Conservation (phyloP, 2,329 filamentous ascomycete species). For the Juglanconis juglandina region DNA sequence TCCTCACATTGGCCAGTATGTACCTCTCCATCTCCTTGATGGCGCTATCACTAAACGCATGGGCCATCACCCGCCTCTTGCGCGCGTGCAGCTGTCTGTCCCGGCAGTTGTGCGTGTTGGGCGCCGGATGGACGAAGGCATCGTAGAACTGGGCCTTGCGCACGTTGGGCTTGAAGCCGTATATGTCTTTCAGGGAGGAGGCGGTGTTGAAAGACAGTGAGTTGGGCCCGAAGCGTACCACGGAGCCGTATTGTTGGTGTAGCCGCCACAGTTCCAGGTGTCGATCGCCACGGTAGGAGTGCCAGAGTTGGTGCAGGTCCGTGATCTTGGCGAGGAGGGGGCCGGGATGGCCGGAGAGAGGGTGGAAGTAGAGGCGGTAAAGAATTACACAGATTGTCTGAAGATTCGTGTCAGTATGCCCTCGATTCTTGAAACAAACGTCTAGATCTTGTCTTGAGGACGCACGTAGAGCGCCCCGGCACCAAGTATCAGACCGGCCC, state of each 20-base stretch:
- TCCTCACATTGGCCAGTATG: constrained; percentile 63
- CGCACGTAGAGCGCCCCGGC: constrained; percentile 41
- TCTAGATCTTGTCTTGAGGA: constrained; percentile 9
- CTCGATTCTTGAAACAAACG: neutral
- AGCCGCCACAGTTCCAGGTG: constrained; percentile 70
- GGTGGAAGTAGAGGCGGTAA: constrained; percentile 62
- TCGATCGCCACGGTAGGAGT: constrained; percentile 70
- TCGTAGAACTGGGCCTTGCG: constrained; percentile 71
- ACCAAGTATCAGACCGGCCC: constrained; percentile 36
- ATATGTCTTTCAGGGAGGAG: constrained; percentile 63
- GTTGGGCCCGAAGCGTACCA: constrained; percentile 77
- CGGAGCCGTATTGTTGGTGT: constrained; percentile 66
- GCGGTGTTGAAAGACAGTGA: constrained; percentile 73
- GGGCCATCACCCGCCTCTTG: constrained; percentile 68
- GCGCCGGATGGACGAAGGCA: constrained; percentile 66
- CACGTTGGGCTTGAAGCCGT: constrained; percentile 61
- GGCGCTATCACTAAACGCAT: constrained; percentile 66
- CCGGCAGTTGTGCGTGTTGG: constrained; percentile 70
- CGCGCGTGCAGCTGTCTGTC: constrained; percentile 67
- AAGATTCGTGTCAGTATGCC: neutral
- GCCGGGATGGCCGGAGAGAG: constrained; percentile 62
- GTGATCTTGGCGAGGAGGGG: constrained; percentile 62
- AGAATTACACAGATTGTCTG: constrained; percentile 42
- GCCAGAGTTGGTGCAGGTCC: constrained; percentile 65
- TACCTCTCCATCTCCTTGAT: constrained; percentile 67